Evolutionary conservation across 2,329 filamentous ascomycete species (phyloP).

Genomic region (Cladosporium sp.): DNA sequence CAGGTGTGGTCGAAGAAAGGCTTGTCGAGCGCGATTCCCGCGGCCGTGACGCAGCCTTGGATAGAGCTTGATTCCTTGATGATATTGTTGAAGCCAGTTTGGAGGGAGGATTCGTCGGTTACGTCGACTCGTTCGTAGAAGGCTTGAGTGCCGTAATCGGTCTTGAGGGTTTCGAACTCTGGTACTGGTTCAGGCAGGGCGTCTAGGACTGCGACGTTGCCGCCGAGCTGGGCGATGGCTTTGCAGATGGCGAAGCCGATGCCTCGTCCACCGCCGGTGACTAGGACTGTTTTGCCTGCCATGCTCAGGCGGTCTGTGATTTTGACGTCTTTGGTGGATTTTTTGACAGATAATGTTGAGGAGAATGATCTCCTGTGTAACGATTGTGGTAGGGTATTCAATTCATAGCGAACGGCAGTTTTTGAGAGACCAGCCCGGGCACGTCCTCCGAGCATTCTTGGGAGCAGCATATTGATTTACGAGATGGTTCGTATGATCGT

Average conservation of each 20-base stretch:
- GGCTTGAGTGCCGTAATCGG: constrained; percentile 57
- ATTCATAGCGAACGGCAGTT: too few species aligned
- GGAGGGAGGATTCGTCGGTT: constrained; percentile 22
- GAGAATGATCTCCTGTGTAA: background rate
- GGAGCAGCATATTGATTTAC: too few species aligned
- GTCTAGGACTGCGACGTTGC: constrained; percentile 53
- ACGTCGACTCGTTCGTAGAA: constrained; percentile 34
- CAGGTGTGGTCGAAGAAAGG: constrained; percentile 25
- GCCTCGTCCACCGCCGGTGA: constrained; percentile 12
- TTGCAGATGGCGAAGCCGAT: constrained; percentile 22
- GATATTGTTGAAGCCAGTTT: constrained; percentile 20
- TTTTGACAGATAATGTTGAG: background rate
- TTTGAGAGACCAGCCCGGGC: too few species aligned
- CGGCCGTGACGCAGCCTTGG: constrained; percentile 26
- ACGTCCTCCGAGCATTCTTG: too few species aligned
- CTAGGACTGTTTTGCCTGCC: constrained; percentile 9
- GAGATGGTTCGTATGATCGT: too few species aligned
- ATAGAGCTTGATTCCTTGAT: constrained; percentile 20
- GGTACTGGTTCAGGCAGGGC: constrained; percentile 42
- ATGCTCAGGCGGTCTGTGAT: constrained; percentile 11
- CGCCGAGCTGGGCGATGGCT: constrained; percentile 24
- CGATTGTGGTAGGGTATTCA: too few species aligned
- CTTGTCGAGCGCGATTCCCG: constrained; percentile 27
- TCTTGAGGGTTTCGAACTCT: constrained; percentile 26
- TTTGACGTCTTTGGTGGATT: too few species aligned